A percentile compares a stretch with the other conserved stretches of the same genome.
These are phyloP conservation scores for Jatropha curcas DNA, from an alignment of 345 rosid genomes.

Conservation along the genomic window DNA sequence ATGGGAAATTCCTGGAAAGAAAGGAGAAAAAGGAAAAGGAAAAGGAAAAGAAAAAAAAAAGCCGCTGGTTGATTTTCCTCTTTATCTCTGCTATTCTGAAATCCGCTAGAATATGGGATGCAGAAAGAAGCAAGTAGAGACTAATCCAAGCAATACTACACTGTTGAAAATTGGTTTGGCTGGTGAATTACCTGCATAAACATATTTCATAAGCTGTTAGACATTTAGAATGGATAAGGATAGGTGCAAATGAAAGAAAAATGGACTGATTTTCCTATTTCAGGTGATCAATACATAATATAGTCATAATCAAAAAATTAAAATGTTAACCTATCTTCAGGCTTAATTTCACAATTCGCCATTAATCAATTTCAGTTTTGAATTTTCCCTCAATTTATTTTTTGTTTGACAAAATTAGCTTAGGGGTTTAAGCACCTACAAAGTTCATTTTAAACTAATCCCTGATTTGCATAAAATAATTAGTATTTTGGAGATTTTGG, in stretches of 20 bases:
- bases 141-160: slow-evolving; percentile 28
- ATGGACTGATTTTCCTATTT: neutral
- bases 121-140: slow-evolving; percentile 30
- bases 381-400: neutral
- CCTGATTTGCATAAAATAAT: too few relatives aligned
- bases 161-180: slow-evolving; percentile 24
- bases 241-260: neutral
- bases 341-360: too few relatives aligned
- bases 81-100: neutral
- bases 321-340: too few relatives aligned
- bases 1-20: neutral
- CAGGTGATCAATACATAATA: too few relatives aligned
- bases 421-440: too few relatives aligned
- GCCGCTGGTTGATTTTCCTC: slow-evolving; percentile 19
- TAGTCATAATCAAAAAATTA: too few relatives aligned
- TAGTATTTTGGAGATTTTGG: too few relatives aligned
- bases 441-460: too few relatives aligned
- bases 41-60: neutral
- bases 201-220: slow-evolving; percentile 4
- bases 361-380: too few relatives aligned
- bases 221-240: neutral
- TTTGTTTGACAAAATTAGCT: too few relatives aligned
- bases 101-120: slow-evolving; percentile 24
- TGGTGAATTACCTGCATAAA: slow-evolving; percentile 44
- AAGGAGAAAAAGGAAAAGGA: neutral